phyloP scores from a whole-genome alignment of 2,329 filamentous ascomycete species.

The Tolypocladium paradoxum region DNA sequence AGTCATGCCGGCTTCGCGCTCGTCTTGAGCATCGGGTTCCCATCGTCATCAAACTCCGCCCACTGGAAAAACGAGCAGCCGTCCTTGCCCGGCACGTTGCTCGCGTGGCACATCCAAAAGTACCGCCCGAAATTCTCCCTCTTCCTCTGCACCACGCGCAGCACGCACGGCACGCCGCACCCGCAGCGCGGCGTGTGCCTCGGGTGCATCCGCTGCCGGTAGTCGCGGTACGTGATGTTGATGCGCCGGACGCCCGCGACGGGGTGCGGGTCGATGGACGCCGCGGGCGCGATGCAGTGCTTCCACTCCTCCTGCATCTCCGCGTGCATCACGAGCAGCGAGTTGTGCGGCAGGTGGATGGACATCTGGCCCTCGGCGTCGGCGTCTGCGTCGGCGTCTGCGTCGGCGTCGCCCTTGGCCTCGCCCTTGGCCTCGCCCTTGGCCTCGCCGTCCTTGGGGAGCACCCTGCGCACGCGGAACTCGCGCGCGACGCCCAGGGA shows the following conservation, averaged over 20 bases:
- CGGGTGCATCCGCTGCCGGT: conserved; percentile 67
- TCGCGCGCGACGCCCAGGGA: conserved; percentile 88
- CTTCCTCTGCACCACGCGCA: conserved; percentile 73
- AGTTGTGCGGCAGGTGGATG: conserved; percentile 91
- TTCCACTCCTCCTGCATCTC: conserved; percentile 99
- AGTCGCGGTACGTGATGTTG: conserved; percentile 90
- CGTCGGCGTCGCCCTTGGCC: conserved; percentile 25
- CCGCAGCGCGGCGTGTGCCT: conserved; percentile 65
- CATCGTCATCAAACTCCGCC: conserved; percentile 80
- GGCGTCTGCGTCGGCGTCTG: conserved; percentile 35
- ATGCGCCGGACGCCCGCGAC: conserved; percentile 71
- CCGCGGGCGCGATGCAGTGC: conserved; percentile 67
- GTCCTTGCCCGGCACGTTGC: conserved; percentile 56
- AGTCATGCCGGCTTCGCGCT: conserved; percentile 39
- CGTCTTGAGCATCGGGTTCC: conserved; percentile 43
- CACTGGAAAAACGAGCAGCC: conserved; percentile 74
- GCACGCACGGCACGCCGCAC: conserved; percentile 56
- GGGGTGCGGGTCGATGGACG: conserved; percentile 74
- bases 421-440: conserved; percentile 22
- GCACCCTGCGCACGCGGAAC: conserved; percentile 72
- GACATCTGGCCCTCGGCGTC: conserved; percentile 77
- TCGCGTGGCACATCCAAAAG: conserved; percentile 88
- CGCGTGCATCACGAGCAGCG: conserved; percentile 87
- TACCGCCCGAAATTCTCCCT: conserved; percentile 68
- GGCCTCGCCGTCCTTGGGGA: conserved; percentile 43